phyloP scores from a whole-genome alignment of 306 rosid species.

The Begonia peltatifolia region DNA sequence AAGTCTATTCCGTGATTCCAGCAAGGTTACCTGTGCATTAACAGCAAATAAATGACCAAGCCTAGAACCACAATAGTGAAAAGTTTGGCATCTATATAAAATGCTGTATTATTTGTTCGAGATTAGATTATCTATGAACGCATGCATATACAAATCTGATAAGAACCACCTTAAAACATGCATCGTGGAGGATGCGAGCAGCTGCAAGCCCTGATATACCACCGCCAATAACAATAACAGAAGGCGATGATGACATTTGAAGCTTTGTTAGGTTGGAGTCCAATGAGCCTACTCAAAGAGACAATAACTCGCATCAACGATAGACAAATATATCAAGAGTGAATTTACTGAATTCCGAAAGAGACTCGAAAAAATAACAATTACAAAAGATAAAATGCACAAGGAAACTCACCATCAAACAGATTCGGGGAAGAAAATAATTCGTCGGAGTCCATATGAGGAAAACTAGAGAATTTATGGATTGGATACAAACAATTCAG shows the following conservation, averaged over 20 bases:
- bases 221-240: conserved; percentile 76
- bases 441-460: neutral
- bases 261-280: neutral
- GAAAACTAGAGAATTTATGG: neutral
- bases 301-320: too few species aligned
- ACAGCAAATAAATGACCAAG: neutral
- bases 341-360: too few species aligned
- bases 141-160: too few species aligned
- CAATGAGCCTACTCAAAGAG: neutral
- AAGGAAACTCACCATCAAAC: too few species aligned
- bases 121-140: too few species aligned
- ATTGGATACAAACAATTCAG: too few species aligned
- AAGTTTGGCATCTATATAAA: too few species aligned
- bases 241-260: conserved; percentile 18
- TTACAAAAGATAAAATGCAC: too few species aligned
- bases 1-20: conserved; percentile 70
- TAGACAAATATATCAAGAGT: too few species aligned
- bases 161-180: conserved; percentile 51
- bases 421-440: neutral
- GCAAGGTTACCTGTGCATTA: conserved; percentile 38
- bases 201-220: conserved; percentile 86
- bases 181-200: conserved; percentile 64
- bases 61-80: too few species aligned
- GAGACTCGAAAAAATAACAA: too few species aligned
- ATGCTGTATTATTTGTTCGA: too few species aligned